These are phyloP conservation scores for Penicillium rolfsii DNA, from an alignment of 2,329 filamentous ascomycete genomes.

Conservation along the genomic window DNA sequence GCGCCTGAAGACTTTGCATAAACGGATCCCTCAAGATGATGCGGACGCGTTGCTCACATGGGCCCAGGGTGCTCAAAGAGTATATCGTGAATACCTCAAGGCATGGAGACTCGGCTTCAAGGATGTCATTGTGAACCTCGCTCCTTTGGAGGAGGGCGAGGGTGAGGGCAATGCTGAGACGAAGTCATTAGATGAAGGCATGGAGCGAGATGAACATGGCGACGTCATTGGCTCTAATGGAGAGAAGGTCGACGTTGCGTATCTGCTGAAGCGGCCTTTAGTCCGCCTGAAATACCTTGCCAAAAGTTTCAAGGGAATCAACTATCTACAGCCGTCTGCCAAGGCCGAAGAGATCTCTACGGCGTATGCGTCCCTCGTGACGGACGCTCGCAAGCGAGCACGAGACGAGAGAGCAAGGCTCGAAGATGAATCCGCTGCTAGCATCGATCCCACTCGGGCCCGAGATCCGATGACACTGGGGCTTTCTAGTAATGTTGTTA, in stretches of 20 bases:
- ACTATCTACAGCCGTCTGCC: slow-evolving; percentile 47
- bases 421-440: slow-evolving; percentile 83
- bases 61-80: slow-evolving; percentile 75
- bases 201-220: slow-evolving; percentile 62
- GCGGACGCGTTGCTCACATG: slow-evolving; percentile 74
- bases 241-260: slow-evolving; percentile 91
- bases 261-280: slow-evolving; percentile 84
- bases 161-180: slow-evolving; percentile 46
- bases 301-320: slow-evolving; percentile 73
- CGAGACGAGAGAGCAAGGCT: slow-evolving; percentile 73
- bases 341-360: slow-evolving; percentile 62
- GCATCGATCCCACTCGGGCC: slow-evolving; percentile 78
- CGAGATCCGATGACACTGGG: slow-evolving; percentile 78
- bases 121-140: slow-evolving; percentile 90
- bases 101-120: slow-evolving; percentile 94
- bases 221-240: slow-evolving; percentile 72
- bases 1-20: slow-evolving; percentile 78
- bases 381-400: slow-evolving; percentile 72
- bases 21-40: slow-evolving; percentile 74
- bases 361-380: slow-evolving; percentile 72
- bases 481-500: slow-evolving; percentile 68
- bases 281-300: slow-evolving; percentile 84
- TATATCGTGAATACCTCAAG: slow-evolving; percentile 83
- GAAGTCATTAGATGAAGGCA: slow-evolving; percentile 56
- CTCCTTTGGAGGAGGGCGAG: slow-evolving; percentile 71